Evolutionary conservation across 768 basidiomycete species (phyloP), one percentile per base, ranked within the genome.

Genomic region (Boletus sp.): DNA sequence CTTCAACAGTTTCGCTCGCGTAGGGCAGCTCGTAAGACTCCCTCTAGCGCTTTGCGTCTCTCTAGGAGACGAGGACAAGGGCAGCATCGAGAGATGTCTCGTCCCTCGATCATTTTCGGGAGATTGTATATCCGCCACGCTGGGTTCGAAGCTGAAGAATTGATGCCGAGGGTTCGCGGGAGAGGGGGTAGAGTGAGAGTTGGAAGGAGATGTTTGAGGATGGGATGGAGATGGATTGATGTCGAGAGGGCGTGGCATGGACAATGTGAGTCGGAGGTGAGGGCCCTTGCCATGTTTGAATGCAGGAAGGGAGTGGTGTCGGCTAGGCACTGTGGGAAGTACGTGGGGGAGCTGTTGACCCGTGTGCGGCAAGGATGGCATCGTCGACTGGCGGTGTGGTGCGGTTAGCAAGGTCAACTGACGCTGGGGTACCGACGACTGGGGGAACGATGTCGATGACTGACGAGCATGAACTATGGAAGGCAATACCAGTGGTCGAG

Each of bases 281-380:
- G 58, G 14, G 1, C 11, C 39, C 13, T 37, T 27, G 23, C 41
- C 50, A 5, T 64, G 61, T 44, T 49, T 55, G 35, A 56, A 54
- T 34, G 60, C 57, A 37, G 68, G 68, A 47, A 70, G 62, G 9
- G 68, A 66, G 19, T 29, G 45, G 33, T 62, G 66, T 19, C 68
- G 63, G 43, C 14, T 60, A 38, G 55, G 42, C 14, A 43, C 19
- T 5, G 48, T 15, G 9, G 50, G 32, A 48, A 48, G 25, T 42
- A 37, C 11, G 17, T 13, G 32, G 14, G 42, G 5, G 8, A 35
- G 13, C 6, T 37, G 54, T 19, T 55, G 46, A n/a, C 27, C 7
- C 17, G 30, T 19, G 15, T 35, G 40, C 2, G 38, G 21, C 23
- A 35, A 37, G 15, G 45, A 25, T 45, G 64, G 43, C 30, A 61